Conservation (phyloP, 208 protist genomes). For the Wallacemonas sp. region DNA sequence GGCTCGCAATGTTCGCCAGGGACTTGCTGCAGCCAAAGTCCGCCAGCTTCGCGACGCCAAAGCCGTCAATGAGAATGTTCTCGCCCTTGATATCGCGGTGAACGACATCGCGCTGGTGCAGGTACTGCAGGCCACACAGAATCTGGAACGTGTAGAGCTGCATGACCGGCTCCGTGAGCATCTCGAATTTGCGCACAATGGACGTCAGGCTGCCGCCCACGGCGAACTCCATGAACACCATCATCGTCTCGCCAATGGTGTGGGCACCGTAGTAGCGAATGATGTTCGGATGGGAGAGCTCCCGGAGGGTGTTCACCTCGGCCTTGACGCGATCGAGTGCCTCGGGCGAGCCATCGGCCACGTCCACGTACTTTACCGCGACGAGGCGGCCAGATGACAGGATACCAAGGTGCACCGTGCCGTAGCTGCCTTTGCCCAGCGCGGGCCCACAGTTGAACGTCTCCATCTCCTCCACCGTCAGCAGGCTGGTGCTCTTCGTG, state of each 20-base stretch:
- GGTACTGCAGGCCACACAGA: conserved; percentile 78
- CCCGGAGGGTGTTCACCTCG: conserved; percentile 75
- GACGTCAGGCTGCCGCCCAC: conserved; percentile 83
- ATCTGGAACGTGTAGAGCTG: conserved; percentile 81
- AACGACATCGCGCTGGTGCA: conserved; percentile 88
- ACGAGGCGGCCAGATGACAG: conserved; percentile 56
- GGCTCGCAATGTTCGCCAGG: conserved; percentile 59
- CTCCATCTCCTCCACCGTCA: conserved; percentile 77
- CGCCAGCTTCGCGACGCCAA: conserved; percentile 87
- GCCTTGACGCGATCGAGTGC: conserved; percentile 53
- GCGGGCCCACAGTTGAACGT: conserved; percentile 76
- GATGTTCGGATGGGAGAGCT: conserved; percentile 85
- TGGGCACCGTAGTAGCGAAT: conserved; percentile 83
- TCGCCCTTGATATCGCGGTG: conserved; percentile 93
- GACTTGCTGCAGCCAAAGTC: conserved; percentile 90
- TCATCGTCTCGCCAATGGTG: conserved; percentile 64
- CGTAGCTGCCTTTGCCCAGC: conserved; percentile 71
- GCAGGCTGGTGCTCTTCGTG: conserved; percentile 32
- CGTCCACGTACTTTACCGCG: conserved; percentile 70
- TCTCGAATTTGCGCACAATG: conserved; percentile 75
- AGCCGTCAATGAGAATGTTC: conserved; percentile 87
- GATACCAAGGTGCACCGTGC: conserved; percentile 68
- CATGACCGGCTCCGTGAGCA: conserved; percentile 76
- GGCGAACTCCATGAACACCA: conserved; percentile 93
- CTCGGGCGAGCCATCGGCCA: conserved; percentile 50